Evolutionary conservation across 2,329 filamentous ascomycete genomes (phyloP).

Genomic region (Chaetomium globosum): DNA sequence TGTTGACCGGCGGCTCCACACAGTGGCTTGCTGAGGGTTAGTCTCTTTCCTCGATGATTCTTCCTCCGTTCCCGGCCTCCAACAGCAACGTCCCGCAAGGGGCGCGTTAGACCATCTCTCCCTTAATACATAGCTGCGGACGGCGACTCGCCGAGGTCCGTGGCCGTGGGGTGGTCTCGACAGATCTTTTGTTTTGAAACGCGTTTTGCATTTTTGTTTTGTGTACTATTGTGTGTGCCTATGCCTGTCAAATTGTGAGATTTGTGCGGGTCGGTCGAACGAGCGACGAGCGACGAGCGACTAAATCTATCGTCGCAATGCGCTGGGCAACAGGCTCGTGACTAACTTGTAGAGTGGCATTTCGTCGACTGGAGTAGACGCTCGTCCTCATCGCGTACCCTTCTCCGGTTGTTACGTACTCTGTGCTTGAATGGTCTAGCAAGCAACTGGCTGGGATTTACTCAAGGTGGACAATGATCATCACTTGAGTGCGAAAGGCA

Average conservation of each 20-base stretch:
- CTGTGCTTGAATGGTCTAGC: background rate
- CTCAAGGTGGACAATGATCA: too few species aligned
- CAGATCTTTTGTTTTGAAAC: background rate
- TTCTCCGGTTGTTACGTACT: background rate
- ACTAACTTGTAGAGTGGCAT: background rate
- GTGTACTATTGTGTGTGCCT: background rate
- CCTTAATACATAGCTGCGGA: background rate
- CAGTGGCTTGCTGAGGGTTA: conserved; percentile 15
- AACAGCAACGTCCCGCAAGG: background rate
- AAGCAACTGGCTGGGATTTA: too few species aligned
- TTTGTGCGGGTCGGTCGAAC: background rate
- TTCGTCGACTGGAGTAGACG: background rate
- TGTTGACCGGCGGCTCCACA: conserved; percentile 12
- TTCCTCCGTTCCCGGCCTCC: conserved; percentile 18
- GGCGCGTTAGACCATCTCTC: conserved; percentile 1
- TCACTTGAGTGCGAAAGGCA: too few species aligned
- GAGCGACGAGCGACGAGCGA: background rate
- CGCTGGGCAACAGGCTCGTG: background rate
- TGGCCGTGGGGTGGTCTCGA: conserved; percentile 14
- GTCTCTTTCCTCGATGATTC: conserved; percentile 9
- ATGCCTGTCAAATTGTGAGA: background rate
- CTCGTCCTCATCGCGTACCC: background rate
- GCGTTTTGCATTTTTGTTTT: too few species aligned
- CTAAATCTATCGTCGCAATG: background rate
- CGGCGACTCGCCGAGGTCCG: conserved; percentile 6